These are phyloP conservation scores for Entomortierella lignicola DNA, from an alignment of 192 early-diverging fungal genomes.

Conservation along the genomic window DNA sequence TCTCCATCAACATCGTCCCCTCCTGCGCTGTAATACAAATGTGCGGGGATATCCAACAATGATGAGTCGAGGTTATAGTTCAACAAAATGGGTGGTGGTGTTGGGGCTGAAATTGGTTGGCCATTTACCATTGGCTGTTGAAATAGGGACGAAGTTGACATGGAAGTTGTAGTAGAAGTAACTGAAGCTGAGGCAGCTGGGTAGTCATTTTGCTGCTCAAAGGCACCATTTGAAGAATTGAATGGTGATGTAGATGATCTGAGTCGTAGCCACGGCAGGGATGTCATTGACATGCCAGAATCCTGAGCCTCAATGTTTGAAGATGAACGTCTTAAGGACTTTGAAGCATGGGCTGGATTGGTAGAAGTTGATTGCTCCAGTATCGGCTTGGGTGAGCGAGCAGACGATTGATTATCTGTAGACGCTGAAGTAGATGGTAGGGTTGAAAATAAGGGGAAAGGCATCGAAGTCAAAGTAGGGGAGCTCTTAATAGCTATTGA, in stretches of 20 bases:
- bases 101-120: conserved; percentile 13
- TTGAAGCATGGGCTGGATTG: conserved; percentile 1
- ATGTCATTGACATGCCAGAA: conserved; percentile 13
- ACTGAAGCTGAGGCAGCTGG: conserved; percentile 7
- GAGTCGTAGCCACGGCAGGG: conserved; percentile 36
- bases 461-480: conserved; percentile 28
- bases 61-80: conserved; percentile 30
- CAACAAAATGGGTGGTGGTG: conserved; percentile 41
- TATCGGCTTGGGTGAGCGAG: not conserved
- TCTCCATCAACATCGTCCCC: conserved; percentile 52
- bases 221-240: not conserved
- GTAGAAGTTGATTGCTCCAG: conserved; percentile 12
- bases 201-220: conserved; percentile 7
- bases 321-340: conserved; percentile 2
- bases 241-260: conserved; percentile 2
- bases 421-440: not conserved
- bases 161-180: conserved; percentile 7
- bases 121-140: conserved; percentile 34
- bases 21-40: conserved; percentile 45
- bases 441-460: conserved; percentile 9
- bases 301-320: not conserved
- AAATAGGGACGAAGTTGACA: conserved; percentile 15
- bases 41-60: conserved; percentile 24
- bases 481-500: conserved; percentile 54
- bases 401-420: not conserved